Conservation (phyloP, 331 rosid species). For the Telfairia occidentalis region DNA sequence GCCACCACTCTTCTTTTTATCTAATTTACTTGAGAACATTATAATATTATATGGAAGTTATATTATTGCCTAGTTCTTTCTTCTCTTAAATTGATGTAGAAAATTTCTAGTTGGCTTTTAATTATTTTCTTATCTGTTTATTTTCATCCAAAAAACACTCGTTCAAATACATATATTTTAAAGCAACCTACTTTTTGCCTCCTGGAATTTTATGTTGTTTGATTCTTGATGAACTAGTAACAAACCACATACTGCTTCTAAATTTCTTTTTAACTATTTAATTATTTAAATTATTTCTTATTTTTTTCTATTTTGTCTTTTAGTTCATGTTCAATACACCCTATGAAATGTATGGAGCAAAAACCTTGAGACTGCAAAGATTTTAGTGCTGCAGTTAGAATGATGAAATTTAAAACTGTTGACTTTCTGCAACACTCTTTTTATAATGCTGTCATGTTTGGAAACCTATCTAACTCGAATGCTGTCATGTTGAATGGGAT, state of each 20-base stretch:
- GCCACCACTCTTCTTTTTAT: neutral
- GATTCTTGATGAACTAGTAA: neutral
- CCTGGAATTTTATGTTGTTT: neutral
- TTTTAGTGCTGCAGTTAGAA: constrained; percentile 2
- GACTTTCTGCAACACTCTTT: constrained; percentile 1
- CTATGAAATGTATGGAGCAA: neutral
- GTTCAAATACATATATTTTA: neutral
- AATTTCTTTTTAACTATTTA: too few species aligned
- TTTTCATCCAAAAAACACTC: neutral
- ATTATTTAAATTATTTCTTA: too few species aligned
- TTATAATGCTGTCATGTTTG: neutral
- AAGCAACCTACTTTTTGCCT: neutral
- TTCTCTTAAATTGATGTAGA: neutral
- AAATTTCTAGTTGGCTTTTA: neutral
- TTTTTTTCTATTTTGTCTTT: neutral
- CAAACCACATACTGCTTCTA: neutral
- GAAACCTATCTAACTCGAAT: neutral
- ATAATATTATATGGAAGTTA: neutral
- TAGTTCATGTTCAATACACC: neutral
- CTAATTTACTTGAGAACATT: neutral
- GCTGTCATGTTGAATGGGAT: neutral
- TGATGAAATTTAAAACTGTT: neutral
- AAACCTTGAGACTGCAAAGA: neutral
- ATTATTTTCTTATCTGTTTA: neutral
- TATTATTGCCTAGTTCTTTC: neutral